Evolutionary conservation across 192 early-diverging fungal species (phyloP), one percentile per base, ranked within the genome.

Genomic region (Backusella westeae): DNA sequence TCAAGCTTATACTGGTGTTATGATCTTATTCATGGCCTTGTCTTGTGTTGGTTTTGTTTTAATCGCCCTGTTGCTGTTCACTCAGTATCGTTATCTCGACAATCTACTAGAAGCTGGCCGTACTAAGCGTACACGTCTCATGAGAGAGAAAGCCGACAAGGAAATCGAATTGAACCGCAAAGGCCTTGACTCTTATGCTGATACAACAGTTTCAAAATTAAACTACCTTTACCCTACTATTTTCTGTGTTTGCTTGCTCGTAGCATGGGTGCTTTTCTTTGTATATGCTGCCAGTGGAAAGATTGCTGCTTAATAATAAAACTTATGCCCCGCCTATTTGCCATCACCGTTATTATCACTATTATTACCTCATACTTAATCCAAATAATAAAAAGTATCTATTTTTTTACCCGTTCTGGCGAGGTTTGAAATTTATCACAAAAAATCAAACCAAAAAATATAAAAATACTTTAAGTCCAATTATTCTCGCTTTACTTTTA

Each of bases 1-100:
- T 4, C 79, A 81, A 70, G 79, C 74, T 36, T 81, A 81, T 15
- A 81, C 79, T 7, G 79, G 79, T 44, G 79, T 77, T 49, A 81
- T 81, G 79, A 67, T 76, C 7, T 34, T 81, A 14, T 81, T 77
- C 34, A 42, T 81, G 34, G 63, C 15, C 10, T 52, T 81, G 7
- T 63, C 75, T 23, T 65, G 59, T 34, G 29, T 81, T 10, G 79
- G 79, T 36, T 81, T 81, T 38, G 21, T 72, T 41, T 36, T 81
- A 2, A 81, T 81, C 21, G 23, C 65, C 15, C 4, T 76, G 14
- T 29, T 81, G 4, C 69, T 71, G 32, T 14, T 81, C 10, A 39
- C 72, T 8, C 79, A 81, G 41, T 34, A 63, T 10, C 9, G 46
- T 0, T 81, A 71, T 9, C 63, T 63, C 2, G 36, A 63, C 4